Base-by-base conservation (phyloP, 2,329 filamentous ascomycete species). In the Remersonia thermophila region DNA sequence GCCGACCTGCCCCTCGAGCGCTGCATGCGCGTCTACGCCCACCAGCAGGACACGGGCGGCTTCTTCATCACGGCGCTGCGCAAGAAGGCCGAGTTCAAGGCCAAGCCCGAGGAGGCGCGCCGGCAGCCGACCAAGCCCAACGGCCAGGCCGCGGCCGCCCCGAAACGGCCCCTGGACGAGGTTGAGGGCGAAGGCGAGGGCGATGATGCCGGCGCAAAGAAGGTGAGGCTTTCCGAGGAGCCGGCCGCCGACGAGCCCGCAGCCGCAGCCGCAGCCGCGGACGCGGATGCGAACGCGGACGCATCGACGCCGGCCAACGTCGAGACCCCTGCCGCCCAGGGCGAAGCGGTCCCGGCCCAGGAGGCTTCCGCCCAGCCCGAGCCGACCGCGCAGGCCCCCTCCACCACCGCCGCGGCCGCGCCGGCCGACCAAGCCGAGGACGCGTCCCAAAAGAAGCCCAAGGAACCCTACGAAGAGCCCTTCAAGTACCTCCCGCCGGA, bases 31-130 rank as follows among this genome's bases (percentile, higher is more conserved):
- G 78, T 98, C 6, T 98, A 96, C 57, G 83, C 87, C 25, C 91
- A 98, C 58, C 71, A 86, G 54, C 91, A 98, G 60, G 86, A 98
- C 51, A 98, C 91, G 3, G 91, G 91, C 38, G 89, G 82, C 15
- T 98, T 98, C 69, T 98, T 98, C 64, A 95, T 98, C 55, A 81
- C 86, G 1, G 87, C 95, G 0, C 63, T 98, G 13, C 83, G 95
- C 65, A 98, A 98, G 69, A 79, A 80, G 55, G 72, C 75, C 17
- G 91, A 95, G 47, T 86, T 93, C 56, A 81, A 73, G 55, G 80
- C 78, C 7, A 82, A 73, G 57, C 77, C 78, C 15, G 83, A 91
- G 57, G 69, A 71, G 4, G 4, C 27, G 5, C 65, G 69, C 38
- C 55, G 60, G 37, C 40, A 41, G 38, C 42, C 43, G 16, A 11